A percentile compares a stretch with the other conserved stretches of the same genome.
These are phyloP conservation scores for Alternaria viburni DNA, from an alignment of 2,329 filamentous ascomycete genomes.

Conservation along the genomic window DNA sequence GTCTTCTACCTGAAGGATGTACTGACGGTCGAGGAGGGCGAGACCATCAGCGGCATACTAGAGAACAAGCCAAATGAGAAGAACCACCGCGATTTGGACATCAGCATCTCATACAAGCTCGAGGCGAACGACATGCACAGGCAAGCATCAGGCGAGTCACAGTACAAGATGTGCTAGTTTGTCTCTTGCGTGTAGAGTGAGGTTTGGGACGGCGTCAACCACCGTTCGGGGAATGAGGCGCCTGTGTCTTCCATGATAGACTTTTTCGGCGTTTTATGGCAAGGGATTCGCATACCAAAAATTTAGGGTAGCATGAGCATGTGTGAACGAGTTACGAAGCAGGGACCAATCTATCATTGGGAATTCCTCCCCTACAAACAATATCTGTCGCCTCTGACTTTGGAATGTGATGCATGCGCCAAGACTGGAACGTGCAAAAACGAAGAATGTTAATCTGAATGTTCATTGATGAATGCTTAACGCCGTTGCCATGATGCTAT, in stretches of 20 bases:
- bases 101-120: conserved; percentile 82
- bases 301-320: conserved; percentile 42
- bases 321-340: conserved; percentile 38
- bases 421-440: not conserved
- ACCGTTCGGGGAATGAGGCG: not conserved
- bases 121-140: conserved; percentile 77
- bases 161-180: conserved; percentile 72
- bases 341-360: conserved; percentile 44
- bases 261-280: conserved; percentile 22
- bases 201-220: not conserved
- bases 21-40: conserved; percentile 86
- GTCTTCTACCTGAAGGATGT: conserved; percentile 97
- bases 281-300: conserved; percentile 23
- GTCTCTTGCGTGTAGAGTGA: not conserved
- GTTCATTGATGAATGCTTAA: not conserved
- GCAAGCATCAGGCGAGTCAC: conserved; percentile 70
- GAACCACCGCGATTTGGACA: conserved; percentile 94
- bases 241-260: conserved; percentile 17
- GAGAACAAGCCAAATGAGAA: conserved; percentile 88
- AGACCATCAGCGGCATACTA: conserved; percentile 76
- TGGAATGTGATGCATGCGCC: not conserved
- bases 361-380: conserved; percentile 45
- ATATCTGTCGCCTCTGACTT: not conserved
- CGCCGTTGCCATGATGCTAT: conserved; percentile 14
- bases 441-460: not conserved